Evolutionary conservation across 352 stramenopile species (phyloP), one percentile per base, ranked within the genome.

Genomic region (Globisporangium mamillatum): DNA sequence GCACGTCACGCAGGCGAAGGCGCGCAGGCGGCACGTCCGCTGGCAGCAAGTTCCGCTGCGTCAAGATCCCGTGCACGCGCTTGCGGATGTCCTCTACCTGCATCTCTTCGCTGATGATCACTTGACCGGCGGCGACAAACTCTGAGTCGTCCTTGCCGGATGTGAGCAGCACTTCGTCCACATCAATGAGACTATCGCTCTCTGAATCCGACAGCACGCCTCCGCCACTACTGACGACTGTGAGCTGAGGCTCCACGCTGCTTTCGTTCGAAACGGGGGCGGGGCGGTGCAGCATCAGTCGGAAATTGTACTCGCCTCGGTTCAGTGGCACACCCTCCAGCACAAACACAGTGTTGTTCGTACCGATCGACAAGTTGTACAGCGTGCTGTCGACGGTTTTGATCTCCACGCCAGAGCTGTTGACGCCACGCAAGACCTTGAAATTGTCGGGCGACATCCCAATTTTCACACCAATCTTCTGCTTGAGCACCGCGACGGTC

Each of bases 81-180:
- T 75, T 63, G 44, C 85, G 83, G 66, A 95, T 90, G 20, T 90
- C 79, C 25, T 90, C 84, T 10, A 95, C 82, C 8, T 73, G 55
- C 82, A 89, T 92, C 29, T 92, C 82, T 71, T 92, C 82, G 58
- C 84, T 88, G 48, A 93, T 87, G 12, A 93, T 82, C 32, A 93
- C 75, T 48, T 85, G 86, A 18, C 62, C 82, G 32, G 91, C 77
- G 56, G 80, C 79, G 18, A 74, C 77, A 29, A 94, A 69, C 67
- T 88, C 69, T 0, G 75, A 66, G 36, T 91, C 79, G n/a, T 90
- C 77, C 41, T 83, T 79, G 20, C 73, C 79, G 16, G 76, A 79
- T 25, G 74, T 59, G 20, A 92, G 66, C 32, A 89, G 57, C 41
- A 94, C 67, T 54, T 91, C 82, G 62, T 92, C 81, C 25, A 90